A percentile compares a stretch with the other conserved stretches of the same genome.
phyloP scores from a whole-genome alignment of 2,329 filamentous ascomycete genomes.

The Hysterium pulicare region DNA sequence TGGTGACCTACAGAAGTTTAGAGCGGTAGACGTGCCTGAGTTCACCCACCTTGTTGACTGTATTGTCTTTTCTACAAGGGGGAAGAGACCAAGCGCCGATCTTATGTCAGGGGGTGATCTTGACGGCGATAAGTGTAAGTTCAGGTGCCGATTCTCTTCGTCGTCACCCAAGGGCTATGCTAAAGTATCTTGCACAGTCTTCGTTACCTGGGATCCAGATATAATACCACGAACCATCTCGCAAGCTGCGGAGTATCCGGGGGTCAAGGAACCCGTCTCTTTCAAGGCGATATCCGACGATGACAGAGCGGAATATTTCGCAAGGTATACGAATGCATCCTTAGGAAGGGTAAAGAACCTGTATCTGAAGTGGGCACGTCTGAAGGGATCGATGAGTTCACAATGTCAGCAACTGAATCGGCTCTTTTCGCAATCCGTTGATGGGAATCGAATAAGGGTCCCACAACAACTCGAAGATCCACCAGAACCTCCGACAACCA shows the following conservation, averaged over 20 bases:
- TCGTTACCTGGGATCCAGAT: constrained; percentile 43
- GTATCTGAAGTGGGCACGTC: constrained; percentile 42
- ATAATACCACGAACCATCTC: constrained; percentile 36
- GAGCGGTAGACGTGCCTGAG: constrained; percentile 34
- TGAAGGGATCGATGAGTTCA: constrained; percentile 34
- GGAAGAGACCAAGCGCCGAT: constrained; percentile 38
- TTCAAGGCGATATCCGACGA: constrained; percentile 39
- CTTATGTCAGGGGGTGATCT: constrained; percentile 45
- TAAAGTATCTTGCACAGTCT: constrained; percentile 25
- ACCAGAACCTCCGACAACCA: constrained; percentile 16
- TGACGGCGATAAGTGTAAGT: constrained; percentile 42
- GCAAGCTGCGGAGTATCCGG: constrained; percentile 40
- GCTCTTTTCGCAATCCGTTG: constrained; percentile 42
- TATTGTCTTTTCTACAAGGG: constrained; percentile 40
- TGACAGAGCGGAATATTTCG: constrained; percentile 41
- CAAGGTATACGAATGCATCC: constrained; percentile 39
- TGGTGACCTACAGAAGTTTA: constrained; percentile 44
- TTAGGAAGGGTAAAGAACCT: constrained; percentile 42
- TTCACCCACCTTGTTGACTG: constrained; percentile 40
- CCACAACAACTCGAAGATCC: constrained; percentile 32
- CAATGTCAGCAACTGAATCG: constrained; percentile 44
- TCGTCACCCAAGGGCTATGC: not conserved
- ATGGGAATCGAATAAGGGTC: constrained; percentile 40
- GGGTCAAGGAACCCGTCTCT: constrained; percentile 33
- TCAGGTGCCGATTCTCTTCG: not conserved